Evolutionary conservation across 2,329 filamentous ascomycete genomes (phyloP).

Genomic region (Acephala macrosclerotiorum): DNA sequence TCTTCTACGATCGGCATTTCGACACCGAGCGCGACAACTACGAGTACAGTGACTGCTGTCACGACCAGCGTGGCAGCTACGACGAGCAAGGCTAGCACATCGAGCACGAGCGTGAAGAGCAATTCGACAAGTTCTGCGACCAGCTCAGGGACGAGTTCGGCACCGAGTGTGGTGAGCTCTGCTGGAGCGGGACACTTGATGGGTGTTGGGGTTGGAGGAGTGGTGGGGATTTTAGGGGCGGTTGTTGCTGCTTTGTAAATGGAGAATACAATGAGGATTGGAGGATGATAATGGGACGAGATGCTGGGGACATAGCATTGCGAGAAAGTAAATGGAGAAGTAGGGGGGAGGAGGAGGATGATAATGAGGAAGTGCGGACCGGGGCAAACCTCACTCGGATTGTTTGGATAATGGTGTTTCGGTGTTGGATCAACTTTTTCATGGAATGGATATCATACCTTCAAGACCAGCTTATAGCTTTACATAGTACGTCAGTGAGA

Average conservation of each 20-base stretch:
- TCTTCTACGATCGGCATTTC: neutral
- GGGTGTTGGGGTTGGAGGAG: constrained; percentile 23
- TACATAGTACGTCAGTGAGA: neutral
- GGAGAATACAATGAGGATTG: neutral
- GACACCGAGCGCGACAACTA: neutral
- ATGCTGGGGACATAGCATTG: neutral
- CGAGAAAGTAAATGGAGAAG: neutral
- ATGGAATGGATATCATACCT: neutral
- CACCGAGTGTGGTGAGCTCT: neutral
- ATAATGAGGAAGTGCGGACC: neutral
- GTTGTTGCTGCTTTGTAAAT: constrained; percentile 31
- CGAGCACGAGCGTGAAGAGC: too few relatives aligned
- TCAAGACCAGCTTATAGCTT: neutral
- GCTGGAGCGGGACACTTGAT: constrained; percentile 17
- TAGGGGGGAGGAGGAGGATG: constrained; percentile 2
- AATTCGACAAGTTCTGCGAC: neutral
- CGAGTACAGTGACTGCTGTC: neutral
- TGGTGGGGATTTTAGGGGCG: constrained; percentile 24
- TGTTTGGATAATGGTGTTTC: neutral
- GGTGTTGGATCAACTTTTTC: neutral
- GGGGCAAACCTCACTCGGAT: neutral
- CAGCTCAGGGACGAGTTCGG: too few relatives aligned
- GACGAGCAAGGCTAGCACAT: neutral
- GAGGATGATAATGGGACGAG: neutral
- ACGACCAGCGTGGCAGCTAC: constrained; percentile 7